Evolutionary conservation across 148 eudicot genomes (phyloP).

Genomic region (Mesembryanthemum crystallinum): DNA sequence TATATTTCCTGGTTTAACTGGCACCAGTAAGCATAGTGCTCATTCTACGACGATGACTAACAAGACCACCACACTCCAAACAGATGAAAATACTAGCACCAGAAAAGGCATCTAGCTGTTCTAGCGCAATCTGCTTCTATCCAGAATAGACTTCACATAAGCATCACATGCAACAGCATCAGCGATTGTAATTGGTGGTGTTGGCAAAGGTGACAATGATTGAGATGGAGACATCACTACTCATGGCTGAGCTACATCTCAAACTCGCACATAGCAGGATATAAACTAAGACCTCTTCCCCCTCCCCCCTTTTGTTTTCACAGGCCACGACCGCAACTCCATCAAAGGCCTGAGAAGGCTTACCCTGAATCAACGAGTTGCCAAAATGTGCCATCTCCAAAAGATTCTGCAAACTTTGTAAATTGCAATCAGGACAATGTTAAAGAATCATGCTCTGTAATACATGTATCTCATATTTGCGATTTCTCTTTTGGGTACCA

Average conservation of each 20-base stretch:
- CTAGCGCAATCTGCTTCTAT: constrained; percentile 70
- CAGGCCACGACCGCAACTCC: constrained; percentile 91
- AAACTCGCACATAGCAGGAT: constrained; percentile 85
- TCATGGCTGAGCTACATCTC: constrained; percentile 81
- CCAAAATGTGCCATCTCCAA: constrained; percentile 55
- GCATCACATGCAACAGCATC: constrained; percentile 36
- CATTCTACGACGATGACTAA: constrained; percentile 76
- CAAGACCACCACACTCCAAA: constrained; percentile 90
- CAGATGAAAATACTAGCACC: constrained; percentile 94
- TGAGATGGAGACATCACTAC: constrained; percentile 23
- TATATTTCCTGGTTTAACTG: constrained; percentile 19
- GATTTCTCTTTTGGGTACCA: too few species aligned
- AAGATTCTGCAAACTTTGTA: too few species aligned
- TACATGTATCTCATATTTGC: background rate
- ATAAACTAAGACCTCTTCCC: constrained; percentile 66
- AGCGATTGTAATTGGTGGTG: background rate
- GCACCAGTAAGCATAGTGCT: constrained; percentile 88
- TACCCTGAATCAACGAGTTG: constrained; percentile 69
- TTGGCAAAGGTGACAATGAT: constrained; percentile 3
- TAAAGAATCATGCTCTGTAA: constrained; percentile 6
- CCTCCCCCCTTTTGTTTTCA: constrained; percentile 69
- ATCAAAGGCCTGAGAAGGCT: constrained; percentile 79
- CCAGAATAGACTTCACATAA: constrained; percentile 76
- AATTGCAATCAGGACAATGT: too few species aligned
- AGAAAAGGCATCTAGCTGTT: constrained; percentile 83